Evolutionary conservation across 345 rosid species (phyloP), one percentile per base, ranked within the genome.

Genomic region (Turnera subulata): DNA sequence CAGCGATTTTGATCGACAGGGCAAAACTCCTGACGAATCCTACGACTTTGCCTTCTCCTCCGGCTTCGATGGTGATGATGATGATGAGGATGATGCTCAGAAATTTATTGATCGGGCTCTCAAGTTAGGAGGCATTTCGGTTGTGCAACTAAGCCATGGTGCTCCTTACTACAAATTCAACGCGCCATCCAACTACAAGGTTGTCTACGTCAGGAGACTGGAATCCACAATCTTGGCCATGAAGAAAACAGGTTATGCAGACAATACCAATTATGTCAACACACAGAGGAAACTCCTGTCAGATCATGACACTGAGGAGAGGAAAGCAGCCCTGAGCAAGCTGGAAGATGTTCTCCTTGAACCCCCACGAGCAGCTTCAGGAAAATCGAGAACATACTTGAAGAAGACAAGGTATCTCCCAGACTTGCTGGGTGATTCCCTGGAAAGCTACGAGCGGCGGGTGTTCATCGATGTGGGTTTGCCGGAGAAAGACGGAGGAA

Each of bases 341-440:
- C 80, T 86, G 0, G 95, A 90, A 69, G 86, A 90, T 50, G 95
- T 83, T 14, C 86, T 81, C 19, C 81, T 84, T 12, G 95, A 90
- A 64, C 95, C 90, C 49, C 95, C 97, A 43, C 58, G 89, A 70
- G 78, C 83, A 13, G 76, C 86, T 20, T 84, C 84, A 15, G 68
- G 84, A 10, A 89, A 64, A 46, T 84, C 89, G 0, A 81, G 74
- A 32, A 53, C 70, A 1, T 84, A 84, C 73, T 59, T 74, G 18
- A 86, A 89, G 64, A 71, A 69, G 45, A 86, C 85, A 17, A 63
- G 64, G 29, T 86, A 80, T 61, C 73, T 86, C 1, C 89, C 89
- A 0, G 82, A 89, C 53, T 64, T 86, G 20, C 67, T 80, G 70
- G 86, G 84, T 18, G 85, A 86, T 73, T 68, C 61, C 0, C 79